A percentile compares a stretch with the other conserved stretches of the same genome.
phyloP scores from a whole-genome alignment of 2,329 filamentous ascomycete species.

The Diaporthe batatas region DNA sequence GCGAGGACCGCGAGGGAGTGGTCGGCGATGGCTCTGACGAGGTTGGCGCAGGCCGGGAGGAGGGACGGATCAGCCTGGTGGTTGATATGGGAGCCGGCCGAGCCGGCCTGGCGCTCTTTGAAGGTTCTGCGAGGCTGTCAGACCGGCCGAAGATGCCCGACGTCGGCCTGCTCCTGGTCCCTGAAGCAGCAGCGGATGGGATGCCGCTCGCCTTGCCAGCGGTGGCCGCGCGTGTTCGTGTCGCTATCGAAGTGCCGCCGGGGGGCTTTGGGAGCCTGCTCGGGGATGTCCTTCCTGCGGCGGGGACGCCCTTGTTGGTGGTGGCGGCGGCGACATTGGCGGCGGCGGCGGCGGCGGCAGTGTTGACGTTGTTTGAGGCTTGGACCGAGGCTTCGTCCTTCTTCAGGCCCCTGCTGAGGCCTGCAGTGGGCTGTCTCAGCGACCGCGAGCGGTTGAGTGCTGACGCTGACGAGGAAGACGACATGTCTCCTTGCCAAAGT shows the following conservation, averaged over 20 bases:
- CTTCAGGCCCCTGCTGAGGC: conserved; percentile 30
- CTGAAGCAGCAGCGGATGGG: background rate
- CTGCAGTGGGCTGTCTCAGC: conserved; percentile 38
- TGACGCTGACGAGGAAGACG: conserved; percentile 37
- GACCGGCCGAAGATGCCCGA: conserved; percentile 45
- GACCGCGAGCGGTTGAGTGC: conserved; percentile 39
- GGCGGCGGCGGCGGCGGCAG: conserved; percentile 20
- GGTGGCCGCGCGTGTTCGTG: conserved; percentile 42
- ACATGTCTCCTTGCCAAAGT: conserved; percentile 30
- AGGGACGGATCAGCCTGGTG: conserved; percentile 42
- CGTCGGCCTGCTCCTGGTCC: conserved; percentile 42
- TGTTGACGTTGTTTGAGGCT: conserved; percentile 14
- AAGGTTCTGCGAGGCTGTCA: conserved; percentile 34
- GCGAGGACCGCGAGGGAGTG: conserved; percentile 45
- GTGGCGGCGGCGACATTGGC: conserved; percentile 6
- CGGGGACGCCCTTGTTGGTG: conserved; percentile 4
- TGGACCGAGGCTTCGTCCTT: conserved; percentile 33
- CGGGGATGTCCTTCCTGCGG: conserved; percentile 55
- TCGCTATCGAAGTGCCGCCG: conserved; percentile 51
- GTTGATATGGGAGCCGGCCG: conserved; percentile 43
- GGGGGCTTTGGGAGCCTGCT: conserved; percentile 64
- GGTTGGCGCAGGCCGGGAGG: conserved; percentile 40
- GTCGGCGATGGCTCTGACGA: conserved; percentile 41
- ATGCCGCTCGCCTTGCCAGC: conserved; percentile 10
- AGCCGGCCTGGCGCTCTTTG: conserved; percentile 23